Evolutionary conservation across 2,329 filamentous ascomycete genomes (phyloP).

Genomic region (Fusarium longipes): DNA sequence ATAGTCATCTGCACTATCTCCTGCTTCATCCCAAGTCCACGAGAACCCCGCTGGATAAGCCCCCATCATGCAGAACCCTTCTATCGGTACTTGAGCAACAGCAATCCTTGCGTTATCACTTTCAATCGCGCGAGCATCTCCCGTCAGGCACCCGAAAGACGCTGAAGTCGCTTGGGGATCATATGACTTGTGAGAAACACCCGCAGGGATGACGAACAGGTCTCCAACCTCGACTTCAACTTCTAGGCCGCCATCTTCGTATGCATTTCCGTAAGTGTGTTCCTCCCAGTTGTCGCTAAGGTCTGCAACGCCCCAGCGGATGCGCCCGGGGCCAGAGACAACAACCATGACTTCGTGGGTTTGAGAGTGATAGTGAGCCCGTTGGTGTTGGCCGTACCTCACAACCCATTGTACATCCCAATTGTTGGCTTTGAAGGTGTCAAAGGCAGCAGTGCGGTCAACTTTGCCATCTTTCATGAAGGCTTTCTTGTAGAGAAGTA

Average conservation of each 20-base stretch:
- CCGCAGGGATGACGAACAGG: conserved; percentile 14
- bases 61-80: conserved; percentile 23
- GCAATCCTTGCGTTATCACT: not conserved
- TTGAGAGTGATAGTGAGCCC: conserved; percentile 19
- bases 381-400: conserved; percentile 13
- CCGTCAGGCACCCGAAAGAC: conserved; percentile 14
- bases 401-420: conserved; percentile 22
- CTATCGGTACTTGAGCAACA: conserved; percentile 4
- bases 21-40: conserved; percentile 24
- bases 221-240: conserved; percentile 18
- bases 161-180: not conserved
- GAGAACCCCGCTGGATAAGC: conserved; percentile 13
- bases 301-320: conserved; percentile 22
- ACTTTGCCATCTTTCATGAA: conserved; percentile 13
- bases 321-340: conserved; percentile 1
- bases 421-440: conserved; percentile 2
- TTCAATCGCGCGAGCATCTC: conserved; percentile 3
- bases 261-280: conserved; percentile 9
- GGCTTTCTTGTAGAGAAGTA: conserved; percentile 12
- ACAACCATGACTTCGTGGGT: conserved; percentile 18
- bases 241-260: conserved; percentile 10
- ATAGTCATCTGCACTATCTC: conserved; percentile 7
- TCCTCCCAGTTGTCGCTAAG: conserved; percentile 7
- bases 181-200: conserved; percentile 15
- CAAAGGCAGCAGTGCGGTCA: conserved; percentile 6